phyloP scores from a whole-genome alignment of 495 filamentous ascomycete species.

The Penicillium atrosanguineum region DNA sequence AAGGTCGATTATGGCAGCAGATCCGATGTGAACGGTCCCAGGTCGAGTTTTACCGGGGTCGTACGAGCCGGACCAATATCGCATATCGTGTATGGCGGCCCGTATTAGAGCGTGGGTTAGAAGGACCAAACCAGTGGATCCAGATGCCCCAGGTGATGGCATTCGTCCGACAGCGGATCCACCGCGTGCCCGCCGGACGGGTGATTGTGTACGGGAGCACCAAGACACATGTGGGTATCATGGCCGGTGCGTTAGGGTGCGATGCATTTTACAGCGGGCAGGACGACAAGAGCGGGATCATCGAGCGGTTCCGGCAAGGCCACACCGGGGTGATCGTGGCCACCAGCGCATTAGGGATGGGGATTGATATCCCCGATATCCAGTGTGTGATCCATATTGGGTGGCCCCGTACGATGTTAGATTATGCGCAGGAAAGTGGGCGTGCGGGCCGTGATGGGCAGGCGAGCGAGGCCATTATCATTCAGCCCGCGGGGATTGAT shows the following conservation, averaged over 20 bases:
- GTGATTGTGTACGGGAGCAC: slow-evolving; percentile 13
- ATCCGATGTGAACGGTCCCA: neutral
- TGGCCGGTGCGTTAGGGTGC: slow-evolving; percentile 1
- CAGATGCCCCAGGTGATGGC: neutral
- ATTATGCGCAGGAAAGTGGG: slow-evolving; percentile 27
- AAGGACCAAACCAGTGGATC: neutral
- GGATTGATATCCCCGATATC: slow-evolving; percentile 22
- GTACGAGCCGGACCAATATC: neutral
- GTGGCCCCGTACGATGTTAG: slow-evolving; percentile 5
- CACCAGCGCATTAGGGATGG: slow-evolving; percentile 22
- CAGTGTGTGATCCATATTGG: slow-evolving; percentile 17
- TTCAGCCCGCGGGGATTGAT: too few relatives aligned
- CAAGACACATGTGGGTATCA: neutral
- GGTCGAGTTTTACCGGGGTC: neutral
- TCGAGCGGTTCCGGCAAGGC: too few relatives aligned
- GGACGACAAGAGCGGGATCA: too few relatives aligned
- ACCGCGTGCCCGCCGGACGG: neutral
- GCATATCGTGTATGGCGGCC: neutral
- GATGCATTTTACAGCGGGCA: slow-evolving; percentile 6
- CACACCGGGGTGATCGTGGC: slow-evolving; percentile 7
- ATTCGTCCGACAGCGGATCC: too few relatives aligned
- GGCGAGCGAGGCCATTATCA: too few relatives aligned
- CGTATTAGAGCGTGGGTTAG: neutral
- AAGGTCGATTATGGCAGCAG: slow-evolving; percentile 2
- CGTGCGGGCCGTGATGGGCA: neutral